Conservation (phyloP, 2,329 filamentous ascomycete species). For the Pseudocercospora eumusae region DNA sequence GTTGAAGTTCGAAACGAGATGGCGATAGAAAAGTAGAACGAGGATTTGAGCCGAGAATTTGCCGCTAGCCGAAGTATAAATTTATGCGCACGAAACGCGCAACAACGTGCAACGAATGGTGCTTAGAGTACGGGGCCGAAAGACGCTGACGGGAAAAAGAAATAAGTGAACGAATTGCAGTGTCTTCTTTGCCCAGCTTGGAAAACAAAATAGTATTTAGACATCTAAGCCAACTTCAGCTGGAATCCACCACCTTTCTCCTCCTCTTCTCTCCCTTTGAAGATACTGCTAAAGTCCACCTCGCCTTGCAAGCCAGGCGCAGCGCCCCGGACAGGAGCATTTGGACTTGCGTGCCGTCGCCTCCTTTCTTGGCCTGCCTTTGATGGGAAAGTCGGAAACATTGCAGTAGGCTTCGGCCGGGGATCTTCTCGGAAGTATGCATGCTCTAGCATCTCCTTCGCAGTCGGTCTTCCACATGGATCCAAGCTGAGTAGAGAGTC, state of each 20-base stretch:
- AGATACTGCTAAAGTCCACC: constrained; percentile 53
- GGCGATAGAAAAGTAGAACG: not conserved
- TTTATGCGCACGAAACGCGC: not conserved
- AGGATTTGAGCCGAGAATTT: not conserved
- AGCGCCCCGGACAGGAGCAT: constrained; percentile 75
- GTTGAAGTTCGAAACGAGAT: not conserved
- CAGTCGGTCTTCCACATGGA: constrained; percentile 69
- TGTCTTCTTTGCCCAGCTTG: no score
- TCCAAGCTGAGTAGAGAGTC: constrained; percentile 71
- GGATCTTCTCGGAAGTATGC: constrained; percentile 88
- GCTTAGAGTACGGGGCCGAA: no score
- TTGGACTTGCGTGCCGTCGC: constrained; percentile 70
- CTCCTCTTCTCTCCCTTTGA: constrained; percentile 51
- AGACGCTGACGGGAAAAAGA: no score
- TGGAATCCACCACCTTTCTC: constrained; percentile 53
- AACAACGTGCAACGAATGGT: not conserved
- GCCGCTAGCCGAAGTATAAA: not conserved
- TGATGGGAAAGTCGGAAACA: constrained; percentile 97
- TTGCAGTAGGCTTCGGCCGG: constrained; percentile 80
- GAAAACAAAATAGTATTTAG: not conserved
- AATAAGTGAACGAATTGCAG: no score
- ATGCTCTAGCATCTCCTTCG: constrained; percentile 73
- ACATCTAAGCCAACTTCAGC: constrained; percentile 36
- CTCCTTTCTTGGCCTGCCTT: constrained; percentile 90
- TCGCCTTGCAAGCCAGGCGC: constrained; percentile 40